phyloP scores from a whole-genome alignment of 176 grass and related monocot genomes.

The Cocos nucifera region DNA sequence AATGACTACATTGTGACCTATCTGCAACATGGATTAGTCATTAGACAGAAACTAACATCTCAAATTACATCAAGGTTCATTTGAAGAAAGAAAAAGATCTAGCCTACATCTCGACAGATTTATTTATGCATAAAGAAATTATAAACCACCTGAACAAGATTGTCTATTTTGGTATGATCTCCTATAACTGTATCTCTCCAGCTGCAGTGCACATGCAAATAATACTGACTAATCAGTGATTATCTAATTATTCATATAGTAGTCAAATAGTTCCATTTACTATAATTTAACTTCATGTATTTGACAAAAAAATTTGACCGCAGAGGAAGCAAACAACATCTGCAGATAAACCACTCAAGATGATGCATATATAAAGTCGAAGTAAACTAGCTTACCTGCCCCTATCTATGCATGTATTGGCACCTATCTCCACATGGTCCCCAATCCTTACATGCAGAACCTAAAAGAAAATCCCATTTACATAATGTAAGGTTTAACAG shows the following conservation, averaged over 20 bases:
- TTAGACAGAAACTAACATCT: neutral
- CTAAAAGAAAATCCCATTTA: slow-evolving; percentile 17
- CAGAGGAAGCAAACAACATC: neutral
- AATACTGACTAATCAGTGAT: neutral
- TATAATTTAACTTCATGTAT: too few relatives aligned
- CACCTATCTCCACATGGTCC: slow-evolving; percentile 81
- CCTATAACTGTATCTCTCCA: slow-evolving; percentile 86
- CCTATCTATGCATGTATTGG: slow-evolving; percentile 93
- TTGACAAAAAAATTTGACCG: too few relatives aligned
- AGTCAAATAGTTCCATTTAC: too few relatives aligned
- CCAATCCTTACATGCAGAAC: slow-evolving; percentile 49
- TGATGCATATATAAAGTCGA: too few relatives aligned
- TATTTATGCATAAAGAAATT: neutral
- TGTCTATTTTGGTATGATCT: slow-evolving; percentile 90
- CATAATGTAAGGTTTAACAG: too few relatives aligned
- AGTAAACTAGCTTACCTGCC: slow-evolving; percentile 48
- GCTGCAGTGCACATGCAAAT: slow-evolving; percentile 25
- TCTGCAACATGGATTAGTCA: slow-evolving; percentile 38
- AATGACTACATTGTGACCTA: slow-evolving; percentile 85
- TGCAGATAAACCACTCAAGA: neutral
- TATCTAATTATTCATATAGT: too few relatives aligned
- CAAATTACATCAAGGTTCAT: neutral
- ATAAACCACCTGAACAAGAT: slow-evolving; percentile 69
- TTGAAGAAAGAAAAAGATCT: neutral
- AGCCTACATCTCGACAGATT: too few relatives aligned